Percentiles rank a stretch among this genome's conserved stretches.
Evolutionary conservation across 225 moss, liverwort and hornwort species (phyloP).

Genomic region (Asterella californica): DNA sequence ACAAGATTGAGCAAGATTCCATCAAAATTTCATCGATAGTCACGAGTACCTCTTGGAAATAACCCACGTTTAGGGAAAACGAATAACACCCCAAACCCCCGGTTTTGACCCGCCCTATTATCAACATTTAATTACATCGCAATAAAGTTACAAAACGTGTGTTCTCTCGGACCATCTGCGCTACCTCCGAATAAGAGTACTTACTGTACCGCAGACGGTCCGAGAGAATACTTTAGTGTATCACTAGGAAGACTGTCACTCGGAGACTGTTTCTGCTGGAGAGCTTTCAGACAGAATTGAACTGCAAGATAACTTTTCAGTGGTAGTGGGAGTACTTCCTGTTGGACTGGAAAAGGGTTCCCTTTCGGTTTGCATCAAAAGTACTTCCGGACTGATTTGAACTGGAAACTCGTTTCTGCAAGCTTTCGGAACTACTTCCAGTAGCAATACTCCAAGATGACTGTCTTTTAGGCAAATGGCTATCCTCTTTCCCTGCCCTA

Average conservation of each 20-base stretch:
- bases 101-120: no score
- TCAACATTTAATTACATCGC: no score
- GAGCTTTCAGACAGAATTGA: neutral
- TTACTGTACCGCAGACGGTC: no score
- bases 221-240: neutral
- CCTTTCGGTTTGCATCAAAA: neutral
- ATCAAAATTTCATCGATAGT: no score
- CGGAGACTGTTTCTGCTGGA: neutral
- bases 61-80: no score
- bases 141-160: neutral
- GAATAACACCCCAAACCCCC: no score
- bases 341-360: neutral
- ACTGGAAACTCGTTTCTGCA: neutral
- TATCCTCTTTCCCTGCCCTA: neutral
- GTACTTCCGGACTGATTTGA: neutral
- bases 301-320: neutral
- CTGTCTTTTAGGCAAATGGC: neutral
- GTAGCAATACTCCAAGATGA: neutral
- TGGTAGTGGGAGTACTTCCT: neutral
- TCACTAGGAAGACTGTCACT: neutral
- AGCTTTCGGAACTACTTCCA: constrained; percentile 1
- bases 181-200: constrained; percentile 2
- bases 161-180: neutral
- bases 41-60: no score
- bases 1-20: no score